A percentile compares a stretch with the other conserved stretches of the same genome.
phyloP scores from a whole-genome alignment of 192 early-diverging fungal species.

The Backusella circina region DNA sequence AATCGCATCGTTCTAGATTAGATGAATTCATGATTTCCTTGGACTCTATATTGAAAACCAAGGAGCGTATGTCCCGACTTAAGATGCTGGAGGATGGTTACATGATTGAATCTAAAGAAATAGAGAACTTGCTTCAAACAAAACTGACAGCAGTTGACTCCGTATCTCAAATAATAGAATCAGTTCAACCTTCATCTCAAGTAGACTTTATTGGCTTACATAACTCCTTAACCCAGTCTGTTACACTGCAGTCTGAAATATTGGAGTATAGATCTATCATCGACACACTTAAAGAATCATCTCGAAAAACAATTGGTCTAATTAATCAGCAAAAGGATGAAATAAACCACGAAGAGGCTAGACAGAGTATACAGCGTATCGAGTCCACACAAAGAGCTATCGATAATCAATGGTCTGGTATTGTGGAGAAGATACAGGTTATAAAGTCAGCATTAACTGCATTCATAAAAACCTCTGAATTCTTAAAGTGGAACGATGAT shows the following conservation, averaged over 20 bases:
- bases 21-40: conserved; percentile 13
- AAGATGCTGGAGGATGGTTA: conserved; percentile 2
- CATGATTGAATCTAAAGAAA: background rate
- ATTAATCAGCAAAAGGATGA: background rate
- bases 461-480: background rate
- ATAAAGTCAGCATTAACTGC: background rate
- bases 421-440: background rate
- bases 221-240: background rate
- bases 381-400: conserved; percentile 9
- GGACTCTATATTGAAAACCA: conserved; percentile 4
- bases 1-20: background rate
- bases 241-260: background rate
- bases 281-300: conserved; percentile 11
- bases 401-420: conserved; percentile 11
- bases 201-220: background rate
- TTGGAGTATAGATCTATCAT: conserved; percentile 2
- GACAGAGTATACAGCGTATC: background rate
- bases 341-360: background rate
- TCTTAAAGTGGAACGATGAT: background rate
- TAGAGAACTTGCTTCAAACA: conserved; percentile 7
- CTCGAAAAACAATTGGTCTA: background rate
- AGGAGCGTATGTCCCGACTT: conserved; percentile 18
- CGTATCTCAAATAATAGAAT: background rate
- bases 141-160: background rate
- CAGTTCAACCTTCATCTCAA: background rate